Base-by-base conservation (phyloP, 1,284 basidiomycete genomes). In the Cryptococcus hybrid region DNA sequence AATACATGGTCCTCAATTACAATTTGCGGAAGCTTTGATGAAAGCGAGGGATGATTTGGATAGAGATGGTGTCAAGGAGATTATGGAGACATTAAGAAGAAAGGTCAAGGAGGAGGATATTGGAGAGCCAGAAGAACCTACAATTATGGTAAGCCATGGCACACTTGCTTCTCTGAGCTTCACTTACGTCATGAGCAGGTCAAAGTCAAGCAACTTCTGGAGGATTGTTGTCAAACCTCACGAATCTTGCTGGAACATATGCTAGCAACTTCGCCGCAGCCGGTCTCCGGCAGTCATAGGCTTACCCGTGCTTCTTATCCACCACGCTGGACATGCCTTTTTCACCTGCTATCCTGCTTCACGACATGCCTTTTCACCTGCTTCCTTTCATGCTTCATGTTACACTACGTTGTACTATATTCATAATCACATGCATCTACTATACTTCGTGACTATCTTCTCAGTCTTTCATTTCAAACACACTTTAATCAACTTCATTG, bases 31-130 rank as follows among this genome's bases (percentile, higher is more conserved):
- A 74, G 84, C 87, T 3, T 68, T 98, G 49, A 88, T 98, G 84
- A 90, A 88, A 72, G 87, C 89, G 6, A 83, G 96, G 50, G 89
- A 90, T 62, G 94, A 99, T 78, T 80, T 98, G 55, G 94, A 98
- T 77, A 85, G 91, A 42, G 85, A 87, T 1, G 85, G 86, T 9
- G 89, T 89, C n/a, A 87, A 80, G 65, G 92, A 96, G 55, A 88
- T 96, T 51, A 96, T 98, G 90, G 95, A 98, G 38, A 91, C 88
- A 57, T 83, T 97, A 59, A 90, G 88, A 75, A 84, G 92, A 52
- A 98, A 95, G 74, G 90, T 92, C 18, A 92, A 88, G 73, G 91
- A 94, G 40, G 92, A 94, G 69, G 84, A 84, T 13, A 75, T 94
- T 55, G 82, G 81, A 40, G 91, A 93, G 78, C 90, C 91, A 30